A percentile compares a stretch with the other conserved stretches of the same genome.
These are phyloP conservation scores for Clonostachys sp. DNA, from an alignment of 2,329 filamentous ascomycete species.

Conservation along the genomic window DNA sequence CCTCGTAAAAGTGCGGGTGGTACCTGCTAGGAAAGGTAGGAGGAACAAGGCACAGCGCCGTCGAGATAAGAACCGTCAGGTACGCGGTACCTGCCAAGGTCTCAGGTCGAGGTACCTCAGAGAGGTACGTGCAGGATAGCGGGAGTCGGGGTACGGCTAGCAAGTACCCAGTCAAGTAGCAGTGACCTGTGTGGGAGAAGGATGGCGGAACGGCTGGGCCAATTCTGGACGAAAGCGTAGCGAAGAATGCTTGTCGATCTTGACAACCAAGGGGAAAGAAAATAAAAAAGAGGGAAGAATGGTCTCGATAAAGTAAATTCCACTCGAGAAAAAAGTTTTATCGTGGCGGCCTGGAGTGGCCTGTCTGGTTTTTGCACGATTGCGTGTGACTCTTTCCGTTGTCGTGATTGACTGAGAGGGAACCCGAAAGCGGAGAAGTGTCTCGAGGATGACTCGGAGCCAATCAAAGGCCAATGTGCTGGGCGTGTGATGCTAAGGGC, in stretches of 20 bases:
- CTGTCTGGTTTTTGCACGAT: not conserved
- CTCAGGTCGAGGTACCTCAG: too few species aligned
- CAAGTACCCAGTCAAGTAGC: not conserved
- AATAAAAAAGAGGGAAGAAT: not conserved
- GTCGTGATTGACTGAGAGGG: slow-evolving; percentile 2
- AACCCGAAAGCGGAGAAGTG: slow-evolving; percentile 1
- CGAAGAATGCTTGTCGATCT: not conserved
- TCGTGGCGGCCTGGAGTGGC: not conserved
- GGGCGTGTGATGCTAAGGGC: not conserved
- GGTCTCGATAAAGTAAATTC: too few species aligned
- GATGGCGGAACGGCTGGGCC: not conserved
- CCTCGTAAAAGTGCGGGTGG: not conserved
- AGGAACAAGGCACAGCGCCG: too few species aligned
- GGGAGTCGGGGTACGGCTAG: too few species aligned
- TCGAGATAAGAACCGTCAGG: too few species aligned
- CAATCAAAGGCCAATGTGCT: not conserved
- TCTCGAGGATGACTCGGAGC: not conserved
- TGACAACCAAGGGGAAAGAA: not conserved
- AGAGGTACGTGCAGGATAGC: too few species aligned
- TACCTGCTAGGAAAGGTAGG: not conserved
- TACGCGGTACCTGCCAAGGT: too few species aligned
- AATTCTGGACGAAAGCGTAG: not conserved
- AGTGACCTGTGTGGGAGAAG: not conserved
- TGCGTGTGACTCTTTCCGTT: slow-evolving; percentile 2
- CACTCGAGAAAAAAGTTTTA: not conserved